phyloP scores from a whole-genome alignment of 305 asterid species.

The Fraxinus floribunda region DNA sequence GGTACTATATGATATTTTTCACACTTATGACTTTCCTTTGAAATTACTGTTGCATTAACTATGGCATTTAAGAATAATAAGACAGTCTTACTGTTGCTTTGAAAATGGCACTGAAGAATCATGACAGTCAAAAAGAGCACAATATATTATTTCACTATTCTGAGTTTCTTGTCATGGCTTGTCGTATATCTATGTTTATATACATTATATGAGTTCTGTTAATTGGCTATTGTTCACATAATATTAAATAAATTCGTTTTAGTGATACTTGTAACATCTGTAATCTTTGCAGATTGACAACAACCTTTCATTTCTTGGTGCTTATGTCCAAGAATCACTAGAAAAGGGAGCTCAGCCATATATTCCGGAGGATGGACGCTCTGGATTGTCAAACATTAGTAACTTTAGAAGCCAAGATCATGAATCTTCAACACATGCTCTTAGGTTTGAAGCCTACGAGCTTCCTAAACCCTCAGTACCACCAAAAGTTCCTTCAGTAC shows the following conservation, averaged over 20 bases:
- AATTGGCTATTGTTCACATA: conserved; percentile 5
- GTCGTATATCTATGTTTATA: neutral
- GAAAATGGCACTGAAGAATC: neutral
- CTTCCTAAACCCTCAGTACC: conserved; percentile 71
- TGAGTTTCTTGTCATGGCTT: neutral
- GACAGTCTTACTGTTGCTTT: neutral
- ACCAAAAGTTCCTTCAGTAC: conserved; percentile 43
- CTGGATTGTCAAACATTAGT: conserved; percentile 50
- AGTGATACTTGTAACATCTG: neutral
- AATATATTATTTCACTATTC: neutral
- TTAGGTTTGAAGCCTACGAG: conserved; percentile 95
- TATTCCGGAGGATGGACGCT: conserved; percentile 68
- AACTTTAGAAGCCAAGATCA: conserved; percentile 64
- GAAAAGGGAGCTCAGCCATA: conserved; percentile 92
- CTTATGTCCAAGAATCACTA: conserved; percentile 65
- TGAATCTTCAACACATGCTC: conserved; percentile 65
- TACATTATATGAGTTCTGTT: neutral
- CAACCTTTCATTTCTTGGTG: conserved; percentile 69
- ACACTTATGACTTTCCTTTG: neutral
- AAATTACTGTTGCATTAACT: neutral
- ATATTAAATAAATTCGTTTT: neutral
- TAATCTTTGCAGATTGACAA: conserved; percentile 66
- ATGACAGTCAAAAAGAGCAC: neutral
- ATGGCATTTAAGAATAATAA: neutral
- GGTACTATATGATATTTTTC: neutral